Conservation (phyloP, 2,329 filamentous ascomycete genomes). For the Trichoderma oligosporum region DNA sequence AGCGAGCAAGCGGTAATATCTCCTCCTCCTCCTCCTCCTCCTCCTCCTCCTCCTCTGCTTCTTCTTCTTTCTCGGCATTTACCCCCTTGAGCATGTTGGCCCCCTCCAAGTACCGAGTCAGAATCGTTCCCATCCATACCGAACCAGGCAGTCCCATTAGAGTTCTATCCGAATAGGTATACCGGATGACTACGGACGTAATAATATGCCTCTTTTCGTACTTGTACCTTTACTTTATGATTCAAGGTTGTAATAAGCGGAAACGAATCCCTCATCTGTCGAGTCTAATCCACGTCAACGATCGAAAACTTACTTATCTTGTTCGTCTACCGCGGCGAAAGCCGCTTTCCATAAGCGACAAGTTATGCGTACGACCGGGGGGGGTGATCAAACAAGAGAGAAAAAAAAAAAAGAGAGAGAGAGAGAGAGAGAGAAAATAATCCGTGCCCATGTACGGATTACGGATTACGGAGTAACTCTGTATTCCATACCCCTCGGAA, state of each 20-base stretch:
- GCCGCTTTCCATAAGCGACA: neutral
- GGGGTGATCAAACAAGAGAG: neutral
- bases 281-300: neutral
- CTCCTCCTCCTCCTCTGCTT: too few species aligned
- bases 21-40: too few species aligned
- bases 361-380: neutral
- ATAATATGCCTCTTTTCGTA: constrained; percentile 12
- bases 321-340: neutral
- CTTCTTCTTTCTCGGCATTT: neutral
- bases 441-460: neutral
- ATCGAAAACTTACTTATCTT: neutral
- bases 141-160: neutral
- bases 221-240: neutral
- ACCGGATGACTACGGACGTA: too few species aligned
- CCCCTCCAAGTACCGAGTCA: neutral
- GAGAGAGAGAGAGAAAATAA: too few species aligned
- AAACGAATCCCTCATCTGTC: neutral
- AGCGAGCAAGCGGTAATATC: neutral
- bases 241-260: neutral
- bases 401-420: too few species aligned
- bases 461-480: neutral
- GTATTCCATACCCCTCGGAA: neutral
- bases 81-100: neutral
- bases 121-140: neutral
- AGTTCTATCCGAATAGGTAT: neutral